phyloP scores from a whole-genome alignment of 2,329 filamentous ascomycete genomes.

The Diaporthe helianthi region DNA sequence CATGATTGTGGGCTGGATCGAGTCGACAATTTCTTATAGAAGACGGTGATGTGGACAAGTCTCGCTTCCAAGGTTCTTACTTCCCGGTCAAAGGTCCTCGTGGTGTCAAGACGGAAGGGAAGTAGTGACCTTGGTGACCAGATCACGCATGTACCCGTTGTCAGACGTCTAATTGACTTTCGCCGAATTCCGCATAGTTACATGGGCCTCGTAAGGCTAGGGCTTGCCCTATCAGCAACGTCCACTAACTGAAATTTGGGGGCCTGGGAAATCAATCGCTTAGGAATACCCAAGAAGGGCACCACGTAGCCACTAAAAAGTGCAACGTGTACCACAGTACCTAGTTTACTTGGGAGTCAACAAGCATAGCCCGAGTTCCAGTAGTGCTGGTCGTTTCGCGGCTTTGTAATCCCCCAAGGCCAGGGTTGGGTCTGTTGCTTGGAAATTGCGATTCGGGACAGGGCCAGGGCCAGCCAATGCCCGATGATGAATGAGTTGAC shows the following conservation, averaged over 20 bases:
- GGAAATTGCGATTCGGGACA: constrained; percentile 26
- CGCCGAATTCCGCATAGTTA: constrained; percentile 24
- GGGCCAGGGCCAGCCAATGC: too few species aligned
- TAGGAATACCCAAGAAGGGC: neutral
- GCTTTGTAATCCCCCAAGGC: constrained; percentile 21
- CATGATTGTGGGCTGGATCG: neutral
- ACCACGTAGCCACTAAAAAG: neutral
- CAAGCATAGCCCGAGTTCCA: too few species aligned
- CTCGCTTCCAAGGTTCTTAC: neutral
- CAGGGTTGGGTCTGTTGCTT: neutral
- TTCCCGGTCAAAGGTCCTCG: constrained; percentile 4
- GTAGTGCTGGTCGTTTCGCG: neutral
- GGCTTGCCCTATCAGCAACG: neutral
- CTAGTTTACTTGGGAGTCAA: neutral
- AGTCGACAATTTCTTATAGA: neutral
- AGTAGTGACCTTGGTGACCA: neutral
- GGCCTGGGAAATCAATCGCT: neutral
- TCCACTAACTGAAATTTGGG: neutral
- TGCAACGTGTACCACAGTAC: constrained; percentile 18
- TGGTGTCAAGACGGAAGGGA: neutral
- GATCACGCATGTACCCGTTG: constrained; percentile 29
- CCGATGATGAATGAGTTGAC: neutral
- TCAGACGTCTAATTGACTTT: constrained; percentile 32
- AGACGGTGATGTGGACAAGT: neutral
- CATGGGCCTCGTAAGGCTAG: constrained; percentile 22